Base-by-base conservation (phyloP, 148 eudicot genomes). In the Cornus kousa region DNA sequence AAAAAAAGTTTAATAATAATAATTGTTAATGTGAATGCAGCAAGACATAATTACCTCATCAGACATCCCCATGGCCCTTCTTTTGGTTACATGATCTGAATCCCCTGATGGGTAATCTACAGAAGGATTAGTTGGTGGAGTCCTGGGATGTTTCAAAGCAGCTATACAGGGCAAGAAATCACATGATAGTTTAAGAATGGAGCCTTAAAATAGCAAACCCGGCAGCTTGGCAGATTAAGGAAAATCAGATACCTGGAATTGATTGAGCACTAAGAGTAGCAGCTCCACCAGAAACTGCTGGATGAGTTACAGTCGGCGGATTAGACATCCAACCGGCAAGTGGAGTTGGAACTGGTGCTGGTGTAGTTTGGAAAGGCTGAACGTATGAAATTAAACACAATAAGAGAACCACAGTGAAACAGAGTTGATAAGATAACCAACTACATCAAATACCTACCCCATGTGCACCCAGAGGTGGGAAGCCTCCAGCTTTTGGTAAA, bases 261-360 rank as follows among this genome's bases (percentile, higher is more conserved):
- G 98, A 88, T 28, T 96, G 94, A 71, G 80, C 91, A 66, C 97
- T 93, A 71, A 95, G 89, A 81, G 93, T 90, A 75, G 92, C 88
- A 72, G 95, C 92, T 65, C 94, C 93, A 83, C 89, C 91, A 72
- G 99, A 91, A 79, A 87, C 91, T 19, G 97, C 88, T 68, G 93
- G 92, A 83, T 93, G 98, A 57, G 83, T 60, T 32, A 85, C 89
- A 35, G 88, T 68, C 20, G 95, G 81, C 79, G 98, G 89, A 86
- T 87, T 96, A 64, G 98, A 85, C 99, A 96, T 96, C 99, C 99
- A 96, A 76, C 98, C 97, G 82, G 95, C 99, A 79, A 96, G 92
- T 4, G 89, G 90, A 39, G 95, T 83, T 43, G 93, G 89, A 67
- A 90, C 89, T 55, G 93, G 74, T 2, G 90, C 87, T 32, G 89